phyloP scores from a whole-genome alignment of 345 rosid species.

The Boechera retrofracta region DNA sequence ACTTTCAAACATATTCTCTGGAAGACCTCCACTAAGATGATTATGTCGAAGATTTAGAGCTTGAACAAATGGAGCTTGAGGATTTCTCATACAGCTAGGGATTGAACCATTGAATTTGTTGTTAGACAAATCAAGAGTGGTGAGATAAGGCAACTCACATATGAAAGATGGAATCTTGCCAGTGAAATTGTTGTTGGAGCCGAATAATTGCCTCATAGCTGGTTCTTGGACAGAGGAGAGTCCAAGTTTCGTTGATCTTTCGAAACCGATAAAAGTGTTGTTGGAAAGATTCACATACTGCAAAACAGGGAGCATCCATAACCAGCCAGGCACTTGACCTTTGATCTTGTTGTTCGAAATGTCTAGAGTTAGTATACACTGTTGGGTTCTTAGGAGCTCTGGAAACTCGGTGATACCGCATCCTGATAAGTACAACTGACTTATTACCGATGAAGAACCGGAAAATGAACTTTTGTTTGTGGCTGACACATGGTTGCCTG shows the following conservation, averaged over 20 bases:
- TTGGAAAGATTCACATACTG: neutral
- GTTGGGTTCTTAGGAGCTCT: neutral
- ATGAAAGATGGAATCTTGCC: conserved; percentile 16
- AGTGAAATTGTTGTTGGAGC: conserved; percentile 14
- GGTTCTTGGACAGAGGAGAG: neutral
- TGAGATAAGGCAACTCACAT: neutral
- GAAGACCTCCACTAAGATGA: neutral
- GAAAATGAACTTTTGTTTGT: neutral
- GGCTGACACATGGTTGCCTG: conserved; percentile 5
- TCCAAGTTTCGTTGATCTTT: neutral
- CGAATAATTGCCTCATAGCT: neutral
- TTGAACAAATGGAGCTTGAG: neutral
- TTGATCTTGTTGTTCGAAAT: neutral
- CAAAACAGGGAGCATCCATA: conserved; percentile 2
- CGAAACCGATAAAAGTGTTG: conserved; percentile 5
- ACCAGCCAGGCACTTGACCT: conserved; percentile 32
- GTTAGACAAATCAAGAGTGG: neutral
- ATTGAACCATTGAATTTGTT: neutral
- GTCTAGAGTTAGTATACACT: too few species aligned
- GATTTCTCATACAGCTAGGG: neutral
- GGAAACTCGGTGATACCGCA: conserved; percentile 37
- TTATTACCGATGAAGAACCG: neutral
- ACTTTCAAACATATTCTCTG: conserved; percentile 22
- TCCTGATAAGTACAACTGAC: neutral
- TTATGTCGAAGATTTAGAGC: neutral